Evolutionary conservation across 2,329 filamentous ascomycete genomes (phyloP).

Genomic region (Cladosporium velox): DNA sequence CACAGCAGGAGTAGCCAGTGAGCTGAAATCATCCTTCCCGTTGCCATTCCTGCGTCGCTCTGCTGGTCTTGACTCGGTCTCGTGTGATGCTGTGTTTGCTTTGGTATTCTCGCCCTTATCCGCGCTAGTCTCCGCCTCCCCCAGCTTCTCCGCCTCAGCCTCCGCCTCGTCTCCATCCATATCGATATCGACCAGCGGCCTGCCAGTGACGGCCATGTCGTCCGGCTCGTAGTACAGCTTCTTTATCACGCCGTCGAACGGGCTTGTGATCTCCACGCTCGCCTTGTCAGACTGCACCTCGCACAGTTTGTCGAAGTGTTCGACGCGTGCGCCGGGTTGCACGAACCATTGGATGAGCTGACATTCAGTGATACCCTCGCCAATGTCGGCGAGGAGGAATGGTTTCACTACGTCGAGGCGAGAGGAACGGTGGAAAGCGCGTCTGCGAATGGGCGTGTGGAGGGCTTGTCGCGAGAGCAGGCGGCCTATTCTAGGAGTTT

Average conservation of each 20-base stretch:
- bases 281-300: slow-evolving; percentile 99
- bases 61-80: neutral
- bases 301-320: slow-evolving; percentile 97
- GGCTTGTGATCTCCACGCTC: slow-evolving; percentile 76
- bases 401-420: slow-evolving; percentile 64
- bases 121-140: slow-evolving; percentile 20
- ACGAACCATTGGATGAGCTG: slow-evolving; percentile 99
- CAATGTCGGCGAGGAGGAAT: slow-evolving; percentile 81
- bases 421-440: slow-evolving; percentile 32
- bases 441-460: slow-evolving; percentile 1
- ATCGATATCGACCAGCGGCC: slow-evolving; percentile 90
- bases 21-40: slow-evolving; percentile 62
- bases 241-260: slow-evolving; percentile 93
- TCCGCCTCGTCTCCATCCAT: slow-evolving; percentile 74
- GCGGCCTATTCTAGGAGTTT: slow-evolving; percentile 12
- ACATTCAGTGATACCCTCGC: slow-evolving; percentile 95
- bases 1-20: slow-evolving; percentile 87
- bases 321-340: slow-evolving; percentile 88
- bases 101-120: slow-evolving; percentile 20
- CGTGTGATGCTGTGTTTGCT: neutral
- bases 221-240: slow-evolving; percentile 94
- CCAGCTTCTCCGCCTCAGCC: slow-evolving; percentile 54
- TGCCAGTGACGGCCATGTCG: slow-evolving; percentile 93
- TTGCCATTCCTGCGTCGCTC: slow-evolving; percentile 5
- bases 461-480: slow-evolving; percentile 9